These are phyloP conservation scores for Phytophthora foliorum DNA, from an alignment of 352 stramenopile genomes.

Conservation along the genomic window DNA sequence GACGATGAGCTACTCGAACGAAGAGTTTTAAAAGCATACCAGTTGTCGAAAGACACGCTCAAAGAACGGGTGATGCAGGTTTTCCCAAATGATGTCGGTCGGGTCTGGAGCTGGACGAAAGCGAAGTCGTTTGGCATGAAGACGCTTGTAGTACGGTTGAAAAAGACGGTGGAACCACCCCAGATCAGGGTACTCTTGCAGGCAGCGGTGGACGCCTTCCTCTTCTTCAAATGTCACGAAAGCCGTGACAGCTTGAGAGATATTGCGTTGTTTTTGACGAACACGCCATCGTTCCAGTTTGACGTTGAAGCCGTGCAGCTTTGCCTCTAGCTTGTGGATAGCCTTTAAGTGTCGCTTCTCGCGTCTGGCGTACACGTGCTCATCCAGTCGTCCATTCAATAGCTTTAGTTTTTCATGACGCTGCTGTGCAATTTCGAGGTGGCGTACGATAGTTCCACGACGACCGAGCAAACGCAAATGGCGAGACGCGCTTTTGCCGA, in stretches of 20 bases:
- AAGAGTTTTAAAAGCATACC: constrained; percentile 32
- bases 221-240: constrained; percentile 91
- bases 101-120: constrained; percentile 79
- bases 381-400: constrained; percentile 55
- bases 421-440: constrained; percentile 71
- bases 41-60: constrained; percentile 72
- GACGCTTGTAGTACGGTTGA: constrained; percentile 67
- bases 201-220: constrained; percentile 79
- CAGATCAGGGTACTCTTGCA: constrained; percentile 81
- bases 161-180: constrained; percentile 80
- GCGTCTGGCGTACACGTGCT: constrained; percentile 49
- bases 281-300: constrained; percentile 58
- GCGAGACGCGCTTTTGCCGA: constrained; percentile 68
- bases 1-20: neutral
- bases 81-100: constrained; percentile 90
- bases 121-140: constrained; percentile 77
- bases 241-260: constrained; percentile 70
- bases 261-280: constrained; percentile 45
- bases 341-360: constrained; percentile 56
- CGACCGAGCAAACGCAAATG: constrained; percentile 71
- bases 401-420: constrained; percentile 74
- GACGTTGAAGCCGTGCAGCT: constrained; percentile 55
- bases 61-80: constrained; percentile 74
- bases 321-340: constrained; percentile 53
- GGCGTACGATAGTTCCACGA: constrained; percentile 69